Evolutionary conservation across 495 filamentous ascomycete species (phyloP), one percentile per base, ranked within the genome.

Genomic region (Aspergillus mulundensis): DNA sequence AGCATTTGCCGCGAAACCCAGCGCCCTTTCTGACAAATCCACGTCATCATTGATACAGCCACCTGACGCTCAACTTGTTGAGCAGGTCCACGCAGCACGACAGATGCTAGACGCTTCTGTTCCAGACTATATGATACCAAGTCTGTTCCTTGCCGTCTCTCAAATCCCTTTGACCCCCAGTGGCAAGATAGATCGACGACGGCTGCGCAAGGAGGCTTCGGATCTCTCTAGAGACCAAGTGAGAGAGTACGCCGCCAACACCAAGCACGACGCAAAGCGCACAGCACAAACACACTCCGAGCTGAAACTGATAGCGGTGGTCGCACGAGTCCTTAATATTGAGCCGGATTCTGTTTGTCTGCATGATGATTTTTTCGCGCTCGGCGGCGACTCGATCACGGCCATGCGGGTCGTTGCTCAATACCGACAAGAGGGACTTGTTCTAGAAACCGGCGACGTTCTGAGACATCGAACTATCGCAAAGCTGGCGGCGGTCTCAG

Each of bases 341-440:
- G 24, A 53, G 1, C 20, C 46, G 16, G 74, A 53, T 2, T 15
- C 57, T 1, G 61, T 82, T 28, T 66, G 68, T 3, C 61, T 72
- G 7, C 66, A 71, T 21, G 73, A 78, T 57, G 74, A 65, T 59
- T 83, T 84, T 60, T 78, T 83, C 65, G 62, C 64, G 18, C 70
- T 80, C n/a, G 81, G 81, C 3, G 81, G 80, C 12, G 80, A 83
- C 61, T 82, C 79, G 6, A 78, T 84, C 48, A 65, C 66, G 7
- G 79, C 80, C 15, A 84, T 84, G 74, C 56, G 46, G 32, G 14
- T 56, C 7, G 30, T 41, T 1, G 12, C 47, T 21, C 15, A 28
- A 39, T 25, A n/a, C 28, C 46, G 58, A 5, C n/a, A n/a, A 40
- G 62, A 42, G 20, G 25, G n/a, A 10, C 32, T 36, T 36, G 3